Percentiles rank a stretch among this genome's conserved stretches.
These are phyloP conservation scores for Aspergillus tamarii DNA, from an alignment of 2,329 filamentous ascomycete genomes.

Conservation along the genomic window DNA sequence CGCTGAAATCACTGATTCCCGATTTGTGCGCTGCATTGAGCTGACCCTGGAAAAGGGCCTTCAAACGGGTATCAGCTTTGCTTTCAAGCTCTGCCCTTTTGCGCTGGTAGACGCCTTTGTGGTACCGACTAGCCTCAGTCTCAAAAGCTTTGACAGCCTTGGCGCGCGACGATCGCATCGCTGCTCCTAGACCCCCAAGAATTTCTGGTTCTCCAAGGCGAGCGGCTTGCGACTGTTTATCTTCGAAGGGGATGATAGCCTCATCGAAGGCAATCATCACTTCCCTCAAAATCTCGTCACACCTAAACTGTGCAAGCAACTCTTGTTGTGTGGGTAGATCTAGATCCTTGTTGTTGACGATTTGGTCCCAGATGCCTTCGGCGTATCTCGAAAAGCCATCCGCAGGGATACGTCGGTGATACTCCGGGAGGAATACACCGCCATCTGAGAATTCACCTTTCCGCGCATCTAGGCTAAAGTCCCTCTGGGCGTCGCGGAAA, in stretches of 20 bases:
- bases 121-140: slow-evolving; percentile 86
- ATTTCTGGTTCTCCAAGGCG: slow-evolving; percentile 74
- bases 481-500: slow-evolving; percentile 80
- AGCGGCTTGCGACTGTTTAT: slow-evolving; percentile 75
- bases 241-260: slow-evolving; percentile 80
- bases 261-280: slow-evolving; percentile 83
- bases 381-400: slow-evolving; percentile 97
- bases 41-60: slow-evolving; percentile 85
- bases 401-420: slow-evolving; percentile 92
- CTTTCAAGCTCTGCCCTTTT: slow-evolving; percentile 83
- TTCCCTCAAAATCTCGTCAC: slow-evolving; percentile 92
- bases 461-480: slow-evolving; percentile 63
- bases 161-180: slow-evolving; percentile 71
- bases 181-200: slow-evolving; percentile 72
- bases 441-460: slow-evolving; percentile 73
- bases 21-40: slow-evolving; percentile 85
- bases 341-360: slow-evolving; percentile 97
- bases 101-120: slow-evolving; percentile 89
- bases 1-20: slow-evolving; percentile 80
- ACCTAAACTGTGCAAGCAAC: slow-evolving; percentile 92
- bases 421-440: slow-evolving; percentile 87
- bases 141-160: slow-evolving; percentile 84
- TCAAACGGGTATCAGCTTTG: slow-evolving; percentile 87
- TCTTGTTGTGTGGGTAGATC: slow-evolving; percentile 97
- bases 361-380: slow-evolving; percentile 95